Base-by-base conservation (phyloP, 2,329 filamentous ascomycete genomes). In the Botrytis elliptica region DNA sequence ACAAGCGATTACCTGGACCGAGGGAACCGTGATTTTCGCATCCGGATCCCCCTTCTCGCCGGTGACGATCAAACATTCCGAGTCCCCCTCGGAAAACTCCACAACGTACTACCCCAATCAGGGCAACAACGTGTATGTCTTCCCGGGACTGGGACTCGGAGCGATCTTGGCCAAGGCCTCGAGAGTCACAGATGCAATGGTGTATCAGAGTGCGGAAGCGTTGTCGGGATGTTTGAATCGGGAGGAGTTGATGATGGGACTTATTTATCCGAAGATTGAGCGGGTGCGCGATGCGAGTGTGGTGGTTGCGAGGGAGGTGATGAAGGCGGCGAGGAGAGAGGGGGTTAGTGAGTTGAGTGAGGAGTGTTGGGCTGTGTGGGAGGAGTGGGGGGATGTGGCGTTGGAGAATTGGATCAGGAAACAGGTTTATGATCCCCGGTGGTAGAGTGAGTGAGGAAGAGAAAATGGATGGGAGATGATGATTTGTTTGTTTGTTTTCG, bases 111-210 rank as follows among this genome's bases (percentile, higher is more conserved):
- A 92, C 83, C 91, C 92, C 72, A 93, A 93, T 84, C 92, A 94
- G 85, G 95, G 95, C 77, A 95, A 95, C 88, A 91, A 91, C 79
- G 89, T 91, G 85, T 98, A 98, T 82, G 93, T 98, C 74, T 99
- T 99, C 90, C 96, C 96, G 0, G 96, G 95, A 80, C 92, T 98
- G 74, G 96, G 96, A 73, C 90, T 98, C 44, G 96, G 95, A 75
- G 93, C 95, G 77, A 98, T 98, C 81, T 89, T 98, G 67, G 91
- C 92, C 84, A 97, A 98, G 86, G 89, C 94, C 20, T 91, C 93
- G 77, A 90, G 90, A 79, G 88, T 98, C 78, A 98, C 95, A 8
- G 93, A 98, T 82, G 90, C 92, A 83, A 99, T 99, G 96, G 94
- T 99, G 81, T 98, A 98, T 85, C 94, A 93, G 68, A 95, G 95